Evolutionary conservation across 78 protist species (phyloP), one percentile per base, ranked within the genome.

Genomic region (Tieghemostelium lacteum): DNA sequence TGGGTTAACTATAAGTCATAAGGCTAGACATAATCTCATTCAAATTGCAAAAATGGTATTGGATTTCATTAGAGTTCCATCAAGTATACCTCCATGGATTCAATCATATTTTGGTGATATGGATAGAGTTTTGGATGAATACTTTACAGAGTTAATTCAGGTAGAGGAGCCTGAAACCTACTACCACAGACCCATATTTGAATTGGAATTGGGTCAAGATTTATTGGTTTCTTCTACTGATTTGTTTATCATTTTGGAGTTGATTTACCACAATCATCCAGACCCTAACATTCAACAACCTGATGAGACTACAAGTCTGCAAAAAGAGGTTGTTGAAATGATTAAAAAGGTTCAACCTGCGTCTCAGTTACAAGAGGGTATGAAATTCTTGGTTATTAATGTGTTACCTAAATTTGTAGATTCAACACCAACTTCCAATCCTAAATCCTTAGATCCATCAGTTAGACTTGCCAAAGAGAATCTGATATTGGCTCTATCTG

Each of bases 31-130:
- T 34, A 78, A 78, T 54, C 73, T 78, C 28, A 78, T 78, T 66
- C 88, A 78, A 54, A 78, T 78, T 28, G 88, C 88, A 17, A 78
- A 78, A 29, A 66, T 78, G 88, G 88, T 55, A 14, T 55, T 78
- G 0, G 73, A 61, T 24, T 78, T 66, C 65, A 63, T 78, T 14
- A 26, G 75, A 24, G 54, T 28, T 19, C 88, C 88, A 6, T 26
- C 39, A 14, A 34, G 28, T 0, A 66, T 78, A 66, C 88, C 88
- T 66, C 29, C 52, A 17, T 78, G 88, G 88, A 40, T 78, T 24
- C 40, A 78, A 42, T 26, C 42, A 49, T 45, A 77, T 45, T 29
- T 37, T 54, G 36, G 77, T 6, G 50, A 66, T 36, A n/a, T 31
- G 69, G 49, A 78, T 34, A 22, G 26, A 28, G 37, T 67, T n/a